Evolutionary conservation across 495 filamentous ascomycete species (phyloP).

Genomic region (Xylaria cubensis): DNA sequence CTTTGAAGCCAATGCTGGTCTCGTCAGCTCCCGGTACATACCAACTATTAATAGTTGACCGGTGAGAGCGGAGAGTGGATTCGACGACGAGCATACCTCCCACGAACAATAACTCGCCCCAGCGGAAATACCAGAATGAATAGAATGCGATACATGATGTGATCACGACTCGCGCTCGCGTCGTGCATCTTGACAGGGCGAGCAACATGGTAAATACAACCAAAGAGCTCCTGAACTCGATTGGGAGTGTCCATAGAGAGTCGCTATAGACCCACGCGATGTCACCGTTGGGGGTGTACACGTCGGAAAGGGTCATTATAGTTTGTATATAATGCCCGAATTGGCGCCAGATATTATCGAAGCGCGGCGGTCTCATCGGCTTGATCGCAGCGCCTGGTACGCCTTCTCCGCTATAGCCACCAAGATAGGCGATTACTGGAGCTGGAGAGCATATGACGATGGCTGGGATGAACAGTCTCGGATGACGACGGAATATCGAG

Average conservation of each 20-base stretch:
- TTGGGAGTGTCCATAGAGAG: conserved; percentile 51
- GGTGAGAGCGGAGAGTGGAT: conserved; percentile 8
- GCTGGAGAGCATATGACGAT: conserved; percentile 22
- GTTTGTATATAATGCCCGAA: not conserved
- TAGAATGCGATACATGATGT: conserved; percentile 15
- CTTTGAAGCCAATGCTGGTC: not conserved
- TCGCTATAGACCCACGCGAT: conserved; percentile 38
- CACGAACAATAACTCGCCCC: conserved; percentile 29
- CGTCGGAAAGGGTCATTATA: conserved; percentile 1
- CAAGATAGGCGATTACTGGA: conserved; percentile 15
- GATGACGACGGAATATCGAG: conserved; percentile 54
- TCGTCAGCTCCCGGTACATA: not conserved
- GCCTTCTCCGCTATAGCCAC: conserved; percentile 2
- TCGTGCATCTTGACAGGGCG: conserved; percentile 46
- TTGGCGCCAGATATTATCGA: conserved; percentile 18
- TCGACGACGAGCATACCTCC: conserved; percentile 26
- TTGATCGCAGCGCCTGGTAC: conserved; percentile 17
- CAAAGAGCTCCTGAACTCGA: conserved; percentile 52
- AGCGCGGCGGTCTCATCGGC: conserved; percentile 19
- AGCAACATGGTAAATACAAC: conserved; percentile 53
- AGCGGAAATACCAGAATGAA: conserved; percentile 24
- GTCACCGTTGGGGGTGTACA: not conserved
- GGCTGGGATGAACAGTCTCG: conserved; percentile 53
- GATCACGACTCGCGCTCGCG: conserved; percentile 36
- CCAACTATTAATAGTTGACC: not conserved